phyloP scores from a whole-genome alignment of 192 early-diverging fungal species.

The Podila epigama region DNA sequence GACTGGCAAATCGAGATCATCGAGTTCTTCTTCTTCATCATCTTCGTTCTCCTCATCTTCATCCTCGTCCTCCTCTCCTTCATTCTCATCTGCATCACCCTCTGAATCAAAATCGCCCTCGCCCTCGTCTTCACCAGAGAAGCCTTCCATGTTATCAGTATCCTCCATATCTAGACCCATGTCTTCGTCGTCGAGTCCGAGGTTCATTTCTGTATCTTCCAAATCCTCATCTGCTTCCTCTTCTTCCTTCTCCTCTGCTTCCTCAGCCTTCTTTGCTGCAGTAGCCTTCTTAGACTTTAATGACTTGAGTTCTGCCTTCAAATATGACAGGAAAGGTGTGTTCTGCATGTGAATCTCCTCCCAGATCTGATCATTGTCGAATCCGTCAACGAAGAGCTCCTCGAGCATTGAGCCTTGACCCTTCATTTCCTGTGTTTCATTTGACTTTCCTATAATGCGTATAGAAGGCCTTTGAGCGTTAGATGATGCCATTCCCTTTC shows the following conservation, averaged over 20 bases:
- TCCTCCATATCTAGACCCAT: constrained; percentile 47
- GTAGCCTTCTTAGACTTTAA: constrained; percentile 53
- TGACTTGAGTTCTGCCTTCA: constrained; percentile 55
- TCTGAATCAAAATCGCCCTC: constrained; percentile 40
- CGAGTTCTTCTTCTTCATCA: constrained; percentile 50
- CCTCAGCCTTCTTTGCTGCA: constrained; percentile 27
- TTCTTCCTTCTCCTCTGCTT: constrained; percentile 52
- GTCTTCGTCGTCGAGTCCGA: constrained; percentile 53
- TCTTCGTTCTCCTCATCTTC: constrained; percentile 53
- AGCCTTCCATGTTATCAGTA: constrained; percentile 49
- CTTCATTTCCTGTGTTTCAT: constrained; percentile 50
- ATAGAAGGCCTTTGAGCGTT: too few relatives aligned
- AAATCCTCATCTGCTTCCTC: constrained; percentile 48
- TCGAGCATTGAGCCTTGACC: constrained; percentile 56
- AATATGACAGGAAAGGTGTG: constrained; percentile 75
- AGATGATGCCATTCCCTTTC: too few relatives aligned
- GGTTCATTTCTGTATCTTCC: constrained; percentile 52
- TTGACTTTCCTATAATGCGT: constrained; percentile 63
- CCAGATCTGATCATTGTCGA: constrained; percentile 91
- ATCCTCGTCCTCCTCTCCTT: constrained; percentile 45
- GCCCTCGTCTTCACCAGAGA: constrained; percentile 31
- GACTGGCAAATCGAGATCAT: constrained; percentile 48
- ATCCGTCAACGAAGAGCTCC: constrained; percentile 72
- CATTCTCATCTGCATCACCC: constrained; percentile 42
- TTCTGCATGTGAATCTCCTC: constrained; percentile 91